Percentiles rank a stretch among this genome's conserved stretches.
Evolutionary conservation across 2,329 filamentous ascomycete species (phyloP).

Genomic region (Chaetothyriales sp.): DNA sequence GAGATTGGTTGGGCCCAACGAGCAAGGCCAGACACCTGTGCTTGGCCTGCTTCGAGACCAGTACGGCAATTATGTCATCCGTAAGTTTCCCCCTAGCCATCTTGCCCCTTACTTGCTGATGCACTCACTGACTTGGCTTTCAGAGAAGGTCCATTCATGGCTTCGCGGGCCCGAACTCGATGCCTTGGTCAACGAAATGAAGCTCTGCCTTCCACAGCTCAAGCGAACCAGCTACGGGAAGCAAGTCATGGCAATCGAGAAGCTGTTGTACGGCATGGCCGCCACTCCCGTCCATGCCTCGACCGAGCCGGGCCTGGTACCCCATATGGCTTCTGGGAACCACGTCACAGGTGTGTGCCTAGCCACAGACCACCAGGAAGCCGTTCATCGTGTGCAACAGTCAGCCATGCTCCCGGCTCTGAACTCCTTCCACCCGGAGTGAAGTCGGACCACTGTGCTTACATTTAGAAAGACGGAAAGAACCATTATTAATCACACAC

Average conservation of each 20-base stretch:
- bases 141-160: constrained; percentile 63
- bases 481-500: background rate
- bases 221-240: constrained; percentile 52
- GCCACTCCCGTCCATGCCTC: constrained; percentile 22
- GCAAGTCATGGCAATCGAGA: constrained; percentile 50
- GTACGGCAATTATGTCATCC: constrained; percentile 91
- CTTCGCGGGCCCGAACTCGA: constrained; percentile 46
- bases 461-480: background rate
- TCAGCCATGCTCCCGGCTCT: background rate
- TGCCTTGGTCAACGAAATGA: constrained; percentile 47
- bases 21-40: constrained; percentile 55
- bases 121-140: constrained; percentile 18
- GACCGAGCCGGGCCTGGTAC: background rate
- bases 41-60: constrained; percentile 72
- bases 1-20: constrained; percentile 43
- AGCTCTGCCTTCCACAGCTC: constrained; percentile 43
- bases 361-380: background rate
- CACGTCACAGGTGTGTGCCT: background rate
- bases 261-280: constrained; percentile 21
- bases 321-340: background rate
- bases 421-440: background rate
- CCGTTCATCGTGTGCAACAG: background rate
- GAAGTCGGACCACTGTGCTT: background rate
- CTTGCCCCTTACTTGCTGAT: background rate
- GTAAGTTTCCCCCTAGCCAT: constrained; percentile 49